Percentiles rank a stretch among this genome's conserved stretches.
Conservation (phyloP, 2,329 filamentous ascomycete species). For the Ceratocystis lukuohia region DNA sequence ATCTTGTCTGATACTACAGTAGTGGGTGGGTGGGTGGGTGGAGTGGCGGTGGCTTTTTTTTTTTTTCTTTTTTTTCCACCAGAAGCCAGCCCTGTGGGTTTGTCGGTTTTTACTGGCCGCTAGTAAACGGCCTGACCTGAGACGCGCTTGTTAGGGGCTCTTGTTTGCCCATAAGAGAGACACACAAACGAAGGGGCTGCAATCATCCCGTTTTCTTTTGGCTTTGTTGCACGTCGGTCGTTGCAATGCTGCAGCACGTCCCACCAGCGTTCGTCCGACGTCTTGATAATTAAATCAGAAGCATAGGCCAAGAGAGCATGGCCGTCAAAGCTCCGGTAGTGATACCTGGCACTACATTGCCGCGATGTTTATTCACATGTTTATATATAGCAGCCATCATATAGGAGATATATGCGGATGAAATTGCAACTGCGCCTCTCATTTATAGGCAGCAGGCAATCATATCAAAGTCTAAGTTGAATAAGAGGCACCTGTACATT, state of each 20-base stretch:
- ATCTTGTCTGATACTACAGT: background rate
- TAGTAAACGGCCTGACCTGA: background rate
- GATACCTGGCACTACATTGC: background rate
- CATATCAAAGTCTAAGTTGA: background rate
- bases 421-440: background rate
- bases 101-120: background rate
- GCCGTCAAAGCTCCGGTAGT: background rate
- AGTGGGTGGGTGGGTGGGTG: no score
- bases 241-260: conserved; percentile 1
- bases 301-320: background rate
- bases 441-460: background rate
- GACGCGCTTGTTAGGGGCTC: background rate
- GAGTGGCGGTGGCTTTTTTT: no score
- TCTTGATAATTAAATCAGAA: background rate
- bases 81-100: background rate
- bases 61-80: no score
- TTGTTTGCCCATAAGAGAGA: background rate
- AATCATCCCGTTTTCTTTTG: background rate
- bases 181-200: background rate
- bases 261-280: conserved; percentile 1
- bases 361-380: background rate
- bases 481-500: no score
- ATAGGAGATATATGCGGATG: background rate
- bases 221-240: background rate
- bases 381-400: background rate